These are phyloP conservation scores for Candida pseudoglaebosa DNA, from an alignment of 805 yeast species.

Conservation along the genomic window DNA sequence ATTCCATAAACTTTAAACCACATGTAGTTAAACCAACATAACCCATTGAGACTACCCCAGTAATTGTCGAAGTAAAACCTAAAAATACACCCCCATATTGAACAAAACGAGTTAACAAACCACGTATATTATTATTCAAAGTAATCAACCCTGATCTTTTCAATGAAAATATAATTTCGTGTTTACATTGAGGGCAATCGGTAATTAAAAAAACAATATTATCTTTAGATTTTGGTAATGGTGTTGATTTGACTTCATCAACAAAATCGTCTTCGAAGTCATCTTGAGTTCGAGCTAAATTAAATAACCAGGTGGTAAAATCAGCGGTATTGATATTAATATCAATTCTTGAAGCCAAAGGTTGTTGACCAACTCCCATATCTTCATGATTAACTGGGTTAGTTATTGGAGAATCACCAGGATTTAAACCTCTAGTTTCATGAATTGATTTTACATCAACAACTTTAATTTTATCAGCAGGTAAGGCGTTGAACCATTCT, in stretches of 20 bases:
- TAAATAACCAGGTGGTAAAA: conserved; percentile 13
- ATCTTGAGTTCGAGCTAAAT: conserved; percentile 7
- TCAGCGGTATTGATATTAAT: conserved; percentile 1
- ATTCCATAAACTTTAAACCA: conserved; percentile 35
- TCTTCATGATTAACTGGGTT: neutral
- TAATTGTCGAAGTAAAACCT: conserved; percentile 36
- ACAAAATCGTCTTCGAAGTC: neutral
- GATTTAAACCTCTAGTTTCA: neutral
- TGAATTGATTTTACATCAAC: conserved; percentile 1
- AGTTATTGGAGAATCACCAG: neutral
- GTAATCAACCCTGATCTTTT: conserved; percentile 23
- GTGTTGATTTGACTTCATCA: neutral
- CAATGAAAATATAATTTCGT: conserved; percentile 30
- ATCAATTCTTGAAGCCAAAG: conserved; percentile 1
- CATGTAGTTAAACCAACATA: conserved; percentile 35
- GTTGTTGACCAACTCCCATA: conserved; percentile 1
- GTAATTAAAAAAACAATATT: conserved; percentile 19
- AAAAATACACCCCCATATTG: conserved; percentile 30
- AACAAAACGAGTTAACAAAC: conserved; percentile 16
- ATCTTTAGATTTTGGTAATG: neutral
- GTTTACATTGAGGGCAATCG: conserved; percentile 41
- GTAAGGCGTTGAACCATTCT: conserved; percentile 39
- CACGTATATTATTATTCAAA: conserved; percentile 14
- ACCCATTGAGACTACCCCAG: conserved; percentile 38
- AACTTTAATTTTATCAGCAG: conserved; percentile 20